Conservation (phyloP, 2,329 filamentous ascomycete species). For the Cryoendolithus antarcticus region DNA sequence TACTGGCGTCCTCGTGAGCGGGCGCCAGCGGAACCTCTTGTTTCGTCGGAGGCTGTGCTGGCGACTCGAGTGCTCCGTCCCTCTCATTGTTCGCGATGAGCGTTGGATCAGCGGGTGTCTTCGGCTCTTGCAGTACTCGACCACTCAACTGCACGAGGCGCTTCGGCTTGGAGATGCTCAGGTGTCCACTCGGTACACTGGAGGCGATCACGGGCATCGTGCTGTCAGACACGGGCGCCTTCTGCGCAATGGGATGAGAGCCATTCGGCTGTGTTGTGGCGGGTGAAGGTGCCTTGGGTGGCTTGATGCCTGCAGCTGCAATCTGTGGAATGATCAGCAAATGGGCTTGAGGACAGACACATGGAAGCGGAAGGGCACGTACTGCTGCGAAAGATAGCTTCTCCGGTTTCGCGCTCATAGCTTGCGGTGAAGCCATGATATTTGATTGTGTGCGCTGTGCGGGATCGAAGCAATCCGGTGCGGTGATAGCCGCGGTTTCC, state of each 20-base stretch:
- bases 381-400: slow-evolving; percentile 28
- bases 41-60: not conserved
- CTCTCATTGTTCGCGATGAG: too few species aligned
- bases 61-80: too few species aligned
- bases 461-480: slow-evolving; percentile 1
- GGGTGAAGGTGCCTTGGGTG: slow-evolving; percentile 10
- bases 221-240: too few species aligned
- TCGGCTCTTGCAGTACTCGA: too few species aligned
- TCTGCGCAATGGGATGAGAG: too few species aligned
- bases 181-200: too few species aligned
- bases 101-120: too few species aligned
- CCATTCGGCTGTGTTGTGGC: too few species aligned
- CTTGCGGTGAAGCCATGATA: slow-evolving; percentile 21
- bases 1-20: slow-evolving; percentile 1
- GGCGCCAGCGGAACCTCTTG: not conserved
- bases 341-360: not conserved
- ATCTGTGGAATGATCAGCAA: slow-evolving; percentile 12
- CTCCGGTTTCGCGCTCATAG: slow-evolving; percentile 15
- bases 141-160: too few species aligned
- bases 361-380: slow-evolving; percentile 5
- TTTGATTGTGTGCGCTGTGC: slow-evolving; percentile 8
- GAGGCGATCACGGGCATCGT: too few species aligned
- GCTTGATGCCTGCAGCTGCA: slow-evolving; percentile 20
- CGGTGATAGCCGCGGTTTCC: slow-evolving; percentile 24
- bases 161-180: too few species aligned